Base-by-base conservation (phyloP, 148 eudicot genomes). In the Oxyria digyna region DNA sequence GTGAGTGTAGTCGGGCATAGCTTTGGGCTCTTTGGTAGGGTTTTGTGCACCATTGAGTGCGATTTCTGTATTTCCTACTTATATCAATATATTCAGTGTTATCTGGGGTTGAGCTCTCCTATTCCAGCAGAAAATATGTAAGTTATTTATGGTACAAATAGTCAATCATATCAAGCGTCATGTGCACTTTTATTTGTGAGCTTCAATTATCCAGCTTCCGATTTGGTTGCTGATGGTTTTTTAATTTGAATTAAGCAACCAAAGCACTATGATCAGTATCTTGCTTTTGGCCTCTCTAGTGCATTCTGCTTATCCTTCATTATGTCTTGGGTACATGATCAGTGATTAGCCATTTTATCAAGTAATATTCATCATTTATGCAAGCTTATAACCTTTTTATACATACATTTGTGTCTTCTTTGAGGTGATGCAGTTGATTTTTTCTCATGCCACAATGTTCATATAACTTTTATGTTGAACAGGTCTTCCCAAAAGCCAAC, bases 401-500 rank as follows among this genome's bases (percentile, higher is more conserved):
- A 15, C 20, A 59, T 59, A 59, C 37, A 59, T 27, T 27, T 15
- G 31, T 14, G 35, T 15, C 14, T 59, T 29, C 37, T 59, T 14
- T 59, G 38, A 27, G 6, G 17, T 5, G 1, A 29, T 59, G 37
- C 38, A 31, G 8, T 14, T 59, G 31, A 21, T 2, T 31, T 59
- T 26, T 27, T 59, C 62, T 24, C 37, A 14, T 59, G 65, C 20
- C 37, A 59, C 11, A 33, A 21, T 52, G 72, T 43, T 54, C 21
- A 69, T 21, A 46, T 17, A 46, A 15, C 38, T 7, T 62, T 1
- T 42, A 8, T 71, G 23, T 73, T 78, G 71, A 62, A 74, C 85
- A 94, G 99, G 93, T 94, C 66, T 94, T 86, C 75, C 99, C 99
- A 12, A 73, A 70, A 37, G 84, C 82, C 67, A 88, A 94, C 74